These are phyloP conservation scores for Hericium erinaceus DNA, from an alignment of 768 basidiomycete genomes.

Conservation along the genomic window DNA sequence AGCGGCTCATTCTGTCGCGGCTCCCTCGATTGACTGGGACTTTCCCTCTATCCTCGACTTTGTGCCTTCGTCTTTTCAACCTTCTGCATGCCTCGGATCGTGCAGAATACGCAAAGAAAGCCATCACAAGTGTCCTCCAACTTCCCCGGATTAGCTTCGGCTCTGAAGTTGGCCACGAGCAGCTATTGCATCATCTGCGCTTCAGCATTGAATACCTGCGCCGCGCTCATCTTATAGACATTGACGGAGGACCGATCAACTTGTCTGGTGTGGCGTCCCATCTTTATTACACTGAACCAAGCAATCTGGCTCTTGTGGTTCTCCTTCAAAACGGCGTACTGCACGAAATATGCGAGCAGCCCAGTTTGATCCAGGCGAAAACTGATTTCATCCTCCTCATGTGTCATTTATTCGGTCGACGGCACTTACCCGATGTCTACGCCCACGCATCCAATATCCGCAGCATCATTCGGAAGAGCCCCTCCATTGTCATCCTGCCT, in stretches of 20 bases:
- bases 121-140: constrained; percentile 42
- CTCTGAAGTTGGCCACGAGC: constrained; percentile 43
- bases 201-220: constrained; percentile 68
- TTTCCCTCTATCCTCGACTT: constrained; percentile 61
- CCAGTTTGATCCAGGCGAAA: constrained; percentile 31
- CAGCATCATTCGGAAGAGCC: constrained; percentile 31
- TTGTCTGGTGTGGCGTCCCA: constrained; percentile 45
- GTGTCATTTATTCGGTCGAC: constrained; percentile 60
- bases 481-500: constrained; percentile 50
- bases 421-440: constrained; percentile 38
- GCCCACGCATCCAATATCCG: constrained; percentile 27
- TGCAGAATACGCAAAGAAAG: constrained; percentile 36
- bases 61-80: constrained; percentile 55
- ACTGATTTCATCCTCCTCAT: constrained; percentile 44
- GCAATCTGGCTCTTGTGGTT: constrained; percentile 55
- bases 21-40: constrained; percentile 52
- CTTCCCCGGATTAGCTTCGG: constrained; percentile 52
- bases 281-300: constrained; percentile 60
- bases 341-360: constrained; percentile 44
- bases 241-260: constrained; percentile 46
- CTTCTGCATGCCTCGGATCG: constrained; percentile 52
- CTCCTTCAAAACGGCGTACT: constrained; percentile 50
- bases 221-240: constrained; percentile 43
- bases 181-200: constrained; percentile 55
- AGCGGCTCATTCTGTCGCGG: constrained; percentile 54